phyloP scores from a whole-genome alignment of 2,329 filamentous ascomycete genomes.

The Geoglossum cookeanum region DNA sequence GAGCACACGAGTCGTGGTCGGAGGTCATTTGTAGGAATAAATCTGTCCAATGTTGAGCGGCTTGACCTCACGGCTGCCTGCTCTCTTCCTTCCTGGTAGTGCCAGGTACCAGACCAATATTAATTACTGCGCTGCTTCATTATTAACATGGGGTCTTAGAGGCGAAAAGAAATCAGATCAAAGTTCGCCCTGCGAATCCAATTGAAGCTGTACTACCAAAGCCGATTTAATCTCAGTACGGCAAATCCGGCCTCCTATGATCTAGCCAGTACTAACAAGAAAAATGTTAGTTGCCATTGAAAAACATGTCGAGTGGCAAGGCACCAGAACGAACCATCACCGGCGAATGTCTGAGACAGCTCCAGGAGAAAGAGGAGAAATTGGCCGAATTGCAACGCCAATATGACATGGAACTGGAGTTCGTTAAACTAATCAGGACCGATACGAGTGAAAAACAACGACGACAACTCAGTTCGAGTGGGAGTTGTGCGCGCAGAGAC shows the following conservation, averaged over 20 bases:
- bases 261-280: neutral
- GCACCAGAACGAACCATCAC: neutral
- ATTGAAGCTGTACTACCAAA: neutral
- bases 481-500: neutral
- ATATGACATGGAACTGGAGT: neutral
- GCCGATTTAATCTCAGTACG: neutral
- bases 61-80: neutral
- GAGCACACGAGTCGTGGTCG: neutral
- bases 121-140: neutral
- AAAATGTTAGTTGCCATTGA: neutral
- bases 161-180: neutral
- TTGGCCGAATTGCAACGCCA: neutral
- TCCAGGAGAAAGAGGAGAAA: neutral
- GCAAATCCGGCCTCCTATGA: neutral
- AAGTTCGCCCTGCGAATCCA: neutral
- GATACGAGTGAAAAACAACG: neutral
- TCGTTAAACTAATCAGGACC: neutral
- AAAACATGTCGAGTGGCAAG: constrained; percentile 1
- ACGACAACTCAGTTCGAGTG: neutral
- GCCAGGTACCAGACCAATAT: neutral
- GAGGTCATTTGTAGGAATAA: neutral
- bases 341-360: neutral
- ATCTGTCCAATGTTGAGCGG: neutral
- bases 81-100: neutral
- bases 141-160: neutral